Evolutionary conservation across 1,139 yeast genomes (phyloP), one percentile per base, ranked within the genome.

Genomic region (Zygosaccharomyces sapae): DNA sequence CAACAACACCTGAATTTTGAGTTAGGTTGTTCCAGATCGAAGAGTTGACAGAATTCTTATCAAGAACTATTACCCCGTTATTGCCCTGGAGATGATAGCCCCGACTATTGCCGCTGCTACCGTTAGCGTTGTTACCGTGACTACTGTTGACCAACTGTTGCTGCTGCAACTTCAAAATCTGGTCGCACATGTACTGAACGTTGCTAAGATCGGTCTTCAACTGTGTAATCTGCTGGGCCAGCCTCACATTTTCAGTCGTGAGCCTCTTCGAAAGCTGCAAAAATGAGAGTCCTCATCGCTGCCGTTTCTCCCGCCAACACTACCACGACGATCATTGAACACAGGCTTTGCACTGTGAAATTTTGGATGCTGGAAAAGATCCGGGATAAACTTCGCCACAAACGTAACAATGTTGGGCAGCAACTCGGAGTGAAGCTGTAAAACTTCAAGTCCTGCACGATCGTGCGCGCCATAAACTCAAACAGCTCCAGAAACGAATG

Each of bases 401-500:
- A 56, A 59, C 4, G 57, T 46, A 16, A 58, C 56, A 16, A 61
- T 58, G 41, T 61, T 61, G n/a, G 63, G 61, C 38, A 59, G 40
- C n/a, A 58, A 31, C 22, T 41, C 18, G 8, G 56, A 48, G 44
- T 59, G 54, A 18, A 51, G 48, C 33, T 55, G 55, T 22, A 63
- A 45, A 41, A 62, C 33, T 57, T 55, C 29, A 65, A 42, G 50
- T 65, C 69, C 46, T 65, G 69, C 4, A 65, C 51, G 5, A 62
- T 51, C 4, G 58, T 52, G 16, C 50, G 55, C 3, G 60, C 67
- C 47, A 65, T 52, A 44, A 59, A 65, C 39, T 65, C 62, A 41
- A 65, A 65, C 29, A 65, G 44, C 50, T 65, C 69, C 36, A 60
- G 55, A 18, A 65, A 47, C 1, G 68, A 62, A 43, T 58, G 58